Percentiles rank a stretch among this genome's conserved stretches.
Conservation (phyloP, 1,139 yeast genomes). For the Hyphopichia fennica region DNA sequence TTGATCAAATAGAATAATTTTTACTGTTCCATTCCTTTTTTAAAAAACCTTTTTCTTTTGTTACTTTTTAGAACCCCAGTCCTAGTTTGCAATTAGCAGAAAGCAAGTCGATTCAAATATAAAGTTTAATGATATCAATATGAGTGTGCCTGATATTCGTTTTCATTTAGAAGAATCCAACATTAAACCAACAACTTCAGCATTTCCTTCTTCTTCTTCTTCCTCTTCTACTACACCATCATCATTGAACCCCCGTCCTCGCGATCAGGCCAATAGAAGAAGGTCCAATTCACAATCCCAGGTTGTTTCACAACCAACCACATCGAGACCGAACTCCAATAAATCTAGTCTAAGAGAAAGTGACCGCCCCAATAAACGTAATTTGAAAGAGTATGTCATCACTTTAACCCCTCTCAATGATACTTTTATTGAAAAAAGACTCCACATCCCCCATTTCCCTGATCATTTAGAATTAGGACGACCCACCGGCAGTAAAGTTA, state of each 20-base stretch:
- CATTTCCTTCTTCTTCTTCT: neutral
- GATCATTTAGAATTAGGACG: conserved; percentile 86
- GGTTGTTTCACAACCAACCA: conserved; percentile 14
- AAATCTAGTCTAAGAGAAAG: neutral
- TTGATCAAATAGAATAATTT: too few species aligned
- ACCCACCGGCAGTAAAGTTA: conserved; percentile 72
- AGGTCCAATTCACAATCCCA: conserved; percentile 45
- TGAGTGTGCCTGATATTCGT: neutral
- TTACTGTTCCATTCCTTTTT: too few species aligned
- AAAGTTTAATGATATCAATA: neutral
- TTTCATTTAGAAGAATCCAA: neutral
- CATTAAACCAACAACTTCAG: neutral
- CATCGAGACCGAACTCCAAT: conserved; percentile 7
- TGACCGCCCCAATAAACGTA: conserved; percentile 21
- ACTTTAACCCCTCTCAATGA: conserved; percentile 75
- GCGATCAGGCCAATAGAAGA: conserved; percentile 15
- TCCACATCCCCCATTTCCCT: conserved; percentile 80
- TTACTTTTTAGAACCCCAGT: too few species aligned
- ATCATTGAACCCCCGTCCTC: neutral
- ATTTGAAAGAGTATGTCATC: conserved; percentile 50
- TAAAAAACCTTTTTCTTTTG: neutral
- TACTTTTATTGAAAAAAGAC: conserved; percentile 76
- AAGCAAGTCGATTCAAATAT: too few species aligned
- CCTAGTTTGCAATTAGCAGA: too few species aligned
- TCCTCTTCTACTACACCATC: neutral